Conservation (phyloP, 2,329 filamentous ascomycete genomes). For the Cryphonectria nitschkei region DNA sequence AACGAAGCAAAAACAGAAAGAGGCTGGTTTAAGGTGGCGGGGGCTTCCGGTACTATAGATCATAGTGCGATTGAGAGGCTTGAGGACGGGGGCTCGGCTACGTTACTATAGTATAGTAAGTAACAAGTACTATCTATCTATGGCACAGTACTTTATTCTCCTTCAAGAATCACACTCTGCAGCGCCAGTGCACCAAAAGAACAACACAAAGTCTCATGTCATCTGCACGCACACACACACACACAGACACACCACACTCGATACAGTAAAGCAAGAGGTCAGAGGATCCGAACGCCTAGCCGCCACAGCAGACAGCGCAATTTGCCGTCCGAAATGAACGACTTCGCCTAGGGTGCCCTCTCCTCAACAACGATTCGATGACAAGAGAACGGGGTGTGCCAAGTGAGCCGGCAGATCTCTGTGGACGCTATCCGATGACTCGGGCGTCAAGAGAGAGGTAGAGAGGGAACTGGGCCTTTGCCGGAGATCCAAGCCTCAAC, state of each 20-base stretch:
- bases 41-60: not conserved
- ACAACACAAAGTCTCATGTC: too few species aligned
- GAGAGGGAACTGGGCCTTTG: not conserved
- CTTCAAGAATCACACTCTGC: too few species aligned
- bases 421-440: not conserved
- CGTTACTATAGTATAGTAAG: too few species aligned
- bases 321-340: not conserved
- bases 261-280: not conserved
- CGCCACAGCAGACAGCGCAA: constrained; percentile 1
- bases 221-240: not conserved
- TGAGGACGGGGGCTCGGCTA: not conserved
- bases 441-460: not conserved
- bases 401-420: not conserved
- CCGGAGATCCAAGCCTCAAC: too few species aligned
- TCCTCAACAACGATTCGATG: not conserved
- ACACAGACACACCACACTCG: not conserved
- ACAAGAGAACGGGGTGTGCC: not conserved
- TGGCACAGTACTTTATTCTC: too few species aligned
- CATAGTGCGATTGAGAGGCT: not conserved
- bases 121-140: too few species aligned
- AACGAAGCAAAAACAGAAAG: not conserved
- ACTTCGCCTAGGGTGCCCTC: not conserved
- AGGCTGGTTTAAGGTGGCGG: not conserved
- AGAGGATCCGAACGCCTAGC: not conserved
- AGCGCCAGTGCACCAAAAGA: too few species aligned